Percentiles rank a stretch among this genome's conserved stretches.
These are phyloP conservation scores for Claviceps digitariae DNA, from an alignment of 2,329 filamentous ascomycete species.

Conservation along the genomic window DNA sequence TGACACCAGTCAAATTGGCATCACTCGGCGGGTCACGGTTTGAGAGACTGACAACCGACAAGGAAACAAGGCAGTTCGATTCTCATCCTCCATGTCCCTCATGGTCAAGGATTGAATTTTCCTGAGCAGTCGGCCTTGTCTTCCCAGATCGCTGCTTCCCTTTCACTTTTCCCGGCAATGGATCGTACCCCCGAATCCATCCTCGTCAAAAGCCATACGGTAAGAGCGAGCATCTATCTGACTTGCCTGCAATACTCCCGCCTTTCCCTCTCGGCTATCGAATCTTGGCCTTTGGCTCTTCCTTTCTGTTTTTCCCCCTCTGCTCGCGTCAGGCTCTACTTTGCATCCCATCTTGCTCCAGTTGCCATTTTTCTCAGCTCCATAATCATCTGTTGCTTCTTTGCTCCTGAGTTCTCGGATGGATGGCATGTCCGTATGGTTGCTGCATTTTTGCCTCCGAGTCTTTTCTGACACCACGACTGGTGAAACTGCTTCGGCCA, in stretches of 20 bases:
- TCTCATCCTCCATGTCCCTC: background rate
- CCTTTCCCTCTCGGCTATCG: slow-evolving; percentile 2
- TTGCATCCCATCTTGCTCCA: slow-evolving; percentile 8
- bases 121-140: background rate
- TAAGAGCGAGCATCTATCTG: slow-evolving; percentile 3
- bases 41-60: background rate
- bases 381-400: slow-evolving; percentile 10
- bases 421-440: slow-evolving; percentile 7
- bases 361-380: slow-evolving; percentile 11
- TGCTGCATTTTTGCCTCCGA: slow-evolving; percentile 15
- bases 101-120: background rate
- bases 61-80: background rate
- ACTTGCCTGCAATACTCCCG: slow-evolving; percentile 2
- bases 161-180: background rate
- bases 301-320: slow-evolving; percentile 1
- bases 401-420: slow-evolving; percentile 10
- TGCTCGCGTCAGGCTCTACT: slow-evolving; percentile 4
- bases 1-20: background rate
- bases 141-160: slow-evolving; percentile 5
- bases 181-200: background rate
- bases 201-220: slow-evolving; percentile 1
- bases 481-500: background rate
- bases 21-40: background rate
- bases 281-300: background rate
- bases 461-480: background rate